Evolutionary conservation across 257 asterid species (phyloP).

Genomic region (Penstemon barbatus): DNA sequence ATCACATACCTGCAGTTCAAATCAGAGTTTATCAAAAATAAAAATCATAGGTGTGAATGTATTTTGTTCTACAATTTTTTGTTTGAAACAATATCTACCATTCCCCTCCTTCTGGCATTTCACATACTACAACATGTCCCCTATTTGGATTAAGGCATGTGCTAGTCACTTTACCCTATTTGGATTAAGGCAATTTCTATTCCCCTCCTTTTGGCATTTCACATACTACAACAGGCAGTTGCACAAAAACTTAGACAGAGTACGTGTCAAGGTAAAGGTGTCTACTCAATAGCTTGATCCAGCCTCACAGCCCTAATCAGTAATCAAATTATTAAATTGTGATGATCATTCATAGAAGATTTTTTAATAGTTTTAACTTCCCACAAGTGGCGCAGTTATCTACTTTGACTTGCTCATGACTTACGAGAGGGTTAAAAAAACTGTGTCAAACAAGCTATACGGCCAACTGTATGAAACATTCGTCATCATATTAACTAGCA

Average conservation of each 20-base stretch:
- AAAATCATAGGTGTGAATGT: neutral
- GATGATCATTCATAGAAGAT: neutral
- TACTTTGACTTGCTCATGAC: neutral
- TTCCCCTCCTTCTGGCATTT: neutral
- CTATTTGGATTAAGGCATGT: neutral
- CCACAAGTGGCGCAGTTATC: neutral
- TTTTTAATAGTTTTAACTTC: neutral
- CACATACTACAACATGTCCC: neutral
- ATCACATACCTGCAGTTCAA: conserved; percentile 70
- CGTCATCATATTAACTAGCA: neutral
- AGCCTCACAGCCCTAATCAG: neutral
- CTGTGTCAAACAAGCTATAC: neutral
- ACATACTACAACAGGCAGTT: neutral
- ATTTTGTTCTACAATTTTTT: neutral
- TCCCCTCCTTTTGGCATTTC: no score
- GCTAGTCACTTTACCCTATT: neutral
- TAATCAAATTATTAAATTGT: neutral
- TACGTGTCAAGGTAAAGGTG: neutral
- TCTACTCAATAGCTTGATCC: neutral
- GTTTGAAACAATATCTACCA: neutral
- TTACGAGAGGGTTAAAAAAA: neutral
- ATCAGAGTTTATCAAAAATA: conserved; percentile 16
- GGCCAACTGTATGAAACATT: neutral
- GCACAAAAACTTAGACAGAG: neutral
- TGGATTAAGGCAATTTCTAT: no score